Evolutionary conservation across 1,284 basidiomycete genomes (phyloP).

Genomic region (Moniliella sp.): DNA sequence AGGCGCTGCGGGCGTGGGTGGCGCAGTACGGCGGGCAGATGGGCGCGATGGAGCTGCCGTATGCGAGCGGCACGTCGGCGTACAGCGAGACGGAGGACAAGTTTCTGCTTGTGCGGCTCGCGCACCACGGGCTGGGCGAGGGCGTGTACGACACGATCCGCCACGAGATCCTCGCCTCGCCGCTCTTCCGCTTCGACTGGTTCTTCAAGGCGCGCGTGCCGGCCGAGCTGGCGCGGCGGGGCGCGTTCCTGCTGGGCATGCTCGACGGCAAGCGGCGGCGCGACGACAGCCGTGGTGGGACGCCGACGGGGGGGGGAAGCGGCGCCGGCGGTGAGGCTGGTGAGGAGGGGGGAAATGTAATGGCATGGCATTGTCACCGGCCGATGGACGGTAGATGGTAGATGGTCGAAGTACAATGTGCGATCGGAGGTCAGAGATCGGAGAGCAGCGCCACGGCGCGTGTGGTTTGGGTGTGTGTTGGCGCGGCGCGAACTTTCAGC

Average conservation of each 20-base stretch:
- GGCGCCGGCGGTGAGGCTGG: too few species aligned
- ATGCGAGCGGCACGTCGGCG: slow-evolving; percentile 58
- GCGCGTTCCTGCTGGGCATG: slow-evolving; percentile 67
- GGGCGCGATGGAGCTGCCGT: slow-evolving; percentile 20
- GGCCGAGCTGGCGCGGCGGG: slow-evolving; percentile 69
- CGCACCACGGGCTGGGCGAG: slow-evolving; percentile 76
- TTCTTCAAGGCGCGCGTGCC: slow-evolving; percentile 89
- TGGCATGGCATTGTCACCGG: too few species aligned
- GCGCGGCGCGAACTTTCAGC: too few species aligned
- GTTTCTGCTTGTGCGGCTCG: slow-evolving; percentile 71
- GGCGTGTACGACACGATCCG: slow-evolving; percentile 90
- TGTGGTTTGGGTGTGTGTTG: too few species aligned
- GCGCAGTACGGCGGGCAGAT: slow-evolving; percentile 12
- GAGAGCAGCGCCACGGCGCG: too few species aligned
- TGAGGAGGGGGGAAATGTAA: too few species aligned
- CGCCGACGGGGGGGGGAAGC: too few species aligned
- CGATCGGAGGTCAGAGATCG: too few species aligned
- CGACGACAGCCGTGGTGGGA: too few species aligned
- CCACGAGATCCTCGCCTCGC: slow-evolving; percentile 80
- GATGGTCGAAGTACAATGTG: too few species aligned
- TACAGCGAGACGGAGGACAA: slow-evolving; percentile 92
- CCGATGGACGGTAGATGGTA: too few species aligned
- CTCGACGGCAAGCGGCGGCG: too few species aligned
- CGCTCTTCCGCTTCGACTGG: slow-evolving; percentile 87
- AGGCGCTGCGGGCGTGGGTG: slow-evolving; percentile 13